Evolutionary conservation across 129 eudicot species (phyloP).

Genomic region (Rutidosis leptorrhynchoides): DNA sequence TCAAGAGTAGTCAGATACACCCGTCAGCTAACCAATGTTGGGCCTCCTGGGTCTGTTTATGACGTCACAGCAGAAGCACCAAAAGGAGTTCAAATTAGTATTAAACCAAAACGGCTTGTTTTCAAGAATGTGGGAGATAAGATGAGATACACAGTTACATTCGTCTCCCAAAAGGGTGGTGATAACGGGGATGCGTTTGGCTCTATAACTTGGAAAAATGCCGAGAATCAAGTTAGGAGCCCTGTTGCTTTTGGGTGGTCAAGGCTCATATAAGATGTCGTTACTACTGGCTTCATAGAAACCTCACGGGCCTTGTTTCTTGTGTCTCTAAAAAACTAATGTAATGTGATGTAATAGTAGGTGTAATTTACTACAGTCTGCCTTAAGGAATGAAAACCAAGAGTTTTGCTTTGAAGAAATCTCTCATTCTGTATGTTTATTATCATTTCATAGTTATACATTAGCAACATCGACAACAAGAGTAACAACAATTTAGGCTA

Average conservation of each 20-base stretch:
- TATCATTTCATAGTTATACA: conserved; percentile 9
- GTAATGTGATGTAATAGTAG: conserved; percentile 33
- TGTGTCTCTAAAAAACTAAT: conserved; percentile 27
- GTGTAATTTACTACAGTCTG: conserved; percentile 26
- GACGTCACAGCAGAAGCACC: conserved; percentile 53
- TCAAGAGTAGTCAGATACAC: conserved; percentile 66
- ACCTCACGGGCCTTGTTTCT: conserved; percentile 25
- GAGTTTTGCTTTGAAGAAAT: conserved; percentile 11
- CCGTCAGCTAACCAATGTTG: conserved; percentile 77
- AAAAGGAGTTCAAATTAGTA: conserved; percentile 39
- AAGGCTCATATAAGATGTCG: conserved; percentile 1
- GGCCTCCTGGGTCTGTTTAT: conserved; percentile 49
- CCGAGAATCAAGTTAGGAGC: conserved; percentile 60
- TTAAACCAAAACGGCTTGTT: conserved; percentile 55
- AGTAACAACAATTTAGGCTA: conserved; percentile 47
- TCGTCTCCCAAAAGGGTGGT: conserved; percentile 45
- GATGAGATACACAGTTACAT: conserved; percentile 64
- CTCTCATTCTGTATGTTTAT: conserved; percentile 13
- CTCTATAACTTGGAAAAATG: conserved; percentile 63
- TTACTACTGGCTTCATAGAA: conserved; percentile 7
- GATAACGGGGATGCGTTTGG: conserved; percentile 54
- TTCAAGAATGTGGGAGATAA: conserved; percentile 68
- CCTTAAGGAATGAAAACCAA: neutral
- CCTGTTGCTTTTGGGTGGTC: conserved; percentile 74
- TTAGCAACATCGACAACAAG: conserved; percentile 44